phyloP scores from a whole-genome alignment of 1,284 basidiomycete genomes.

The Caloboletus firmus region DNA sequence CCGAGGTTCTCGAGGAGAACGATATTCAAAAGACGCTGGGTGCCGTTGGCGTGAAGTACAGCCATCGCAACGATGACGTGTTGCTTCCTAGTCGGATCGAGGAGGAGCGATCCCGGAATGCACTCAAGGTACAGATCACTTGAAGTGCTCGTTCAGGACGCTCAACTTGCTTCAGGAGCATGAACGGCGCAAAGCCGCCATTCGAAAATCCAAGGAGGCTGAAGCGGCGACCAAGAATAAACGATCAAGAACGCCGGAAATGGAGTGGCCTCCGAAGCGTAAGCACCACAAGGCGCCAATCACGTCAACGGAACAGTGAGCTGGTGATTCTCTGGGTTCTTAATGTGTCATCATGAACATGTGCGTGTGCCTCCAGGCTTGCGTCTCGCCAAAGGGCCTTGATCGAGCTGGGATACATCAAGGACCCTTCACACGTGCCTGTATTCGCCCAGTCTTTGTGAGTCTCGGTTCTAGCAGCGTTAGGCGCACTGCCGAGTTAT shows the following conservation, averaged over 20 bases:
- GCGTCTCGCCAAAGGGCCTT: slow-evolving; percentile 55
- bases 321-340: not conserved
- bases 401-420: slow-evolving; percentile 58
- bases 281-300: slow-evolving; percentile 53
- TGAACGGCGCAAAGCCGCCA: slow-evolving; percentile 30
- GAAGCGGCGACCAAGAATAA: slow-evolving; percentile 13
- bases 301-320: slow-evolving; percentile 54
- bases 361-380: slow-evolving; percentile 39
- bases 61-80: slow-evolving; percentile 70
- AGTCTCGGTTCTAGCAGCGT: slow-evolving; percentile 27
- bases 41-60: slow-evolving; percentile 63
- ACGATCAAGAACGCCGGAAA: slow-evolving; percentile 35
- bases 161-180: slow-evolving; percentile 26
- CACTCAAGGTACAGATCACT: slow-evolving; percentile 47
- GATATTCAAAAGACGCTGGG: slow-evolving; percentile 58
- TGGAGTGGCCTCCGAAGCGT: slow-evolving; percentile 64
- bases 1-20: slow-evolving; percentile 37
- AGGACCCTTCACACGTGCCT: slow-evolving; percentile 47
- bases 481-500: not conserved
- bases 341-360: slow-evolving; percentile 2
- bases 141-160: not conserved
- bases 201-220: slow-evolving; percentile 28
- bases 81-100: slow-evolving; percentile 68
- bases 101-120: slow-evolving; percentile 54
- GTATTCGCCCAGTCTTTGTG: slow-evolving; percentile 65